A percentile compares a stretch with the other conserved stretches of the same genome.
These are phyloP conservation scores for Pyropia haitanensis DNA, from an alignment of 23 red algal genomes.

Conservation along the genomic window DNA sequence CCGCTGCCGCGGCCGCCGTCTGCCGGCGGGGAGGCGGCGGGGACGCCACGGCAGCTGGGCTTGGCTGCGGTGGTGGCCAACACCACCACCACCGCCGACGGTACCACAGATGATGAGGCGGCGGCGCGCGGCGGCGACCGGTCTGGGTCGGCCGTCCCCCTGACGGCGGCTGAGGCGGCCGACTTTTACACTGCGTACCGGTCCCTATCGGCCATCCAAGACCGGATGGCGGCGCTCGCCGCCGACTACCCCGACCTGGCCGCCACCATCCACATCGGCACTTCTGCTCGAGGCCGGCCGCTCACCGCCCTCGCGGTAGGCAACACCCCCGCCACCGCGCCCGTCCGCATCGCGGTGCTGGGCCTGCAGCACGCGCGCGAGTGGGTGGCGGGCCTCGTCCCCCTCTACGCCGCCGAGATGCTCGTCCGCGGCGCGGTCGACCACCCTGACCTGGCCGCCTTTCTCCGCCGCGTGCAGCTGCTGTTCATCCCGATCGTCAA, in stretches of 20 bases:
- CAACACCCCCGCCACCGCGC: background rate
- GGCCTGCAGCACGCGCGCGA: slow-evolving; percentile 3
- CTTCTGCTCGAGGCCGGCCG: background rate
- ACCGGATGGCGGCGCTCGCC: background rate
- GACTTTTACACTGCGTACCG: background rate
- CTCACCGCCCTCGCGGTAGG: background rate
- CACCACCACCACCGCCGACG: no score
- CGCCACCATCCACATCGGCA: background rate
- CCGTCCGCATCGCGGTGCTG: background rate
- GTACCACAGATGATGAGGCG: no score
- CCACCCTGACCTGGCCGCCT: background rate
- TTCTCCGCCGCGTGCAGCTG: background rate
- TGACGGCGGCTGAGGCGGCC: no score
- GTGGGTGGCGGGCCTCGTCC: background rate
- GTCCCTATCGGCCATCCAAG: background rate
- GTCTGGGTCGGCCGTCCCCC: no score
- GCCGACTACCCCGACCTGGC: background rate
- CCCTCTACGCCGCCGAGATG: background rate
- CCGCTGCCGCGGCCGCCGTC: no score
- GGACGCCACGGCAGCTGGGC: no score
- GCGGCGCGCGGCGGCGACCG: no score
- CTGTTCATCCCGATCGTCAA: background rate
- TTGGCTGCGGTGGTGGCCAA: no score
- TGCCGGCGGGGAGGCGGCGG: no score
- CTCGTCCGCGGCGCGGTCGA: background rate